Percentiles rank a stretch among this genome's conserved stretches.
phyloP scores from a whole-genome alignment of 2,329 filamentous ascomycete species.

The Trichoderma atrobrunneum region DNA sequence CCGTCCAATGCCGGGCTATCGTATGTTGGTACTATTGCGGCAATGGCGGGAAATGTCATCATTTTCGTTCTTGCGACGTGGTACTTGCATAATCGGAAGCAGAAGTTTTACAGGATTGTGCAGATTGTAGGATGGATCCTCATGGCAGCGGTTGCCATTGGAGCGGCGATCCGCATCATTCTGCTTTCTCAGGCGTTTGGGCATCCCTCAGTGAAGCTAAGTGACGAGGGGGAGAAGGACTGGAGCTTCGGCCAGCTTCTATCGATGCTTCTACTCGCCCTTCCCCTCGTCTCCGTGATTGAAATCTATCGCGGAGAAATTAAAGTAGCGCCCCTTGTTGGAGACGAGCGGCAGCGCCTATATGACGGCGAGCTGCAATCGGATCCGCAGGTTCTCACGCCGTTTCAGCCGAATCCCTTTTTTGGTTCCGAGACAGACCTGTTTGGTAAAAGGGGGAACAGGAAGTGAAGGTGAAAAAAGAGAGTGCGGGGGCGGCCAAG shows the following conservation, averaged over 20 bases:
- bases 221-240: conserved; percentile 51
- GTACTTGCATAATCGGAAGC: conserved; percentile 59
- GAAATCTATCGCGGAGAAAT: conserved; percentile 57
- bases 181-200: conserved; percentile 61
- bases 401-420: conserved; percentile 47
- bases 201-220: conserved; percentile 46
- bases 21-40: conserved; percentile 58
- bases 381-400: conserved; percentile 26
- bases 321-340: conserved; percentile 41
- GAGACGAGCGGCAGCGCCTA: conserved; percentile 38
- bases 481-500: background rate
- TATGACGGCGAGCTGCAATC: conserved; percentile 42
- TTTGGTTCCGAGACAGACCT: conserved; percentile 39
- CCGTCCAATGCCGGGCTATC: conserved; percentile 44
- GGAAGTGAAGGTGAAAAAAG: background rate
- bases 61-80: conserved; percentile 60
- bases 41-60: conserved; percentile 57
- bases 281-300: conserved; percentile 57
- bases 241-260: conserved; percentile 65
- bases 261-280: conserved; percentile 55
- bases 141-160: conserved; percentile 57
- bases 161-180: conserved; percentile 56
- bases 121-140: conserved; percentile 53
- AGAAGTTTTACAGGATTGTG: conserved; percentile 53
- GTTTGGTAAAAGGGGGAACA: conserved; percentile 31